Percentiles rank a stretch among this genome's conserved stretches.
These are phyloP conservation scores for Porodaedalea pini DNA, from an alignment of 1,284 basidiomycete genomes.

Conservation along the genomic window DNA sequence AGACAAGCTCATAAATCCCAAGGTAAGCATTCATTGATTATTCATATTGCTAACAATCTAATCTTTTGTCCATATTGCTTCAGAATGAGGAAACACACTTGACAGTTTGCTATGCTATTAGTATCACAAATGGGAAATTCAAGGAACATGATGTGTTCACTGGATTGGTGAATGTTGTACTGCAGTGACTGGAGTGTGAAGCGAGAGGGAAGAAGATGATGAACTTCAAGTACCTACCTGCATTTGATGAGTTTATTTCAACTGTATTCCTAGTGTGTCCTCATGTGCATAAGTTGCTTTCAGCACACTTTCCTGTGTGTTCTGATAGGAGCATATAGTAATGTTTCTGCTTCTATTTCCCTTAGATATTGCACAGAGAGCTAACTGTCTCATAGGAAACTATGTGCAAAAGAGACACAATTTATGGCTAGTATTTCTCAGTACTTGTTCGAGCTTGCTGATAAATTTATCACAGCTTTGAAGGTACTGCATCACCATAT, in stretches of 20 bases:
- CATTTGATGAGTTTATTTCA: not conserved
- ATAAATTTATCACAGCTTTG: conserved; percentile 18
- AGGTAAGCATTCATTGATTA: not conserved
- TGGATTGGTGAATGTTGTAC: not conserved
- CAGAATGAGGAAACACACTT: not conserved
- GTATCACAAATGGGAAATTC: not conserved
- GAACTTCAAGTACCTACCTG: not conserved
- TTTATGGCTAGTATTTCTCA: conserved; percentile 27
- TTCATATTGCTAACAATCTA: not conserved
- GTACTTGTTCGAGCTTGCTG: conserved; percentile 22
- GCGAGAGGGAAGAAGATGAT: not conserved
- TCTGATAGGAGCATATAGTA: not conserved
- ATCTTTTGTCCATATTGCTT: not conserved
- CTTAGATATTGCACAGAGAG: not conserved
- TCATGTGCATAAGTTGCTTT: not conserved
- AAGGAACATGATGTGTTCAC: not conserved
- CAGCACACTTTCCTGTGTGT: not conserved
- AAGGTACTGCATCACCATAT: conserved; percentile 24
- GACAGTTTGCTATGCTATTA: not conserved
- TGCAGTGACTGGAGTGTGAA: not conserved
- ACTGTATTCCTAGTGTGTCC: not conserved
- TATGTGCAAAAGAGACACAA: conserved; percentile 16
- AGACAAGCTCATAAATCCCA: not conserved
- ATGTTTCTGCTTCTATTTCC: not conserved
- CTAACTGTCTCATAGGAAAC: not conserved